Evolutionary conservation across 805 yeast genomes (phyloP).

Genomic region (Zygoascus ofunaensis): DNA sequence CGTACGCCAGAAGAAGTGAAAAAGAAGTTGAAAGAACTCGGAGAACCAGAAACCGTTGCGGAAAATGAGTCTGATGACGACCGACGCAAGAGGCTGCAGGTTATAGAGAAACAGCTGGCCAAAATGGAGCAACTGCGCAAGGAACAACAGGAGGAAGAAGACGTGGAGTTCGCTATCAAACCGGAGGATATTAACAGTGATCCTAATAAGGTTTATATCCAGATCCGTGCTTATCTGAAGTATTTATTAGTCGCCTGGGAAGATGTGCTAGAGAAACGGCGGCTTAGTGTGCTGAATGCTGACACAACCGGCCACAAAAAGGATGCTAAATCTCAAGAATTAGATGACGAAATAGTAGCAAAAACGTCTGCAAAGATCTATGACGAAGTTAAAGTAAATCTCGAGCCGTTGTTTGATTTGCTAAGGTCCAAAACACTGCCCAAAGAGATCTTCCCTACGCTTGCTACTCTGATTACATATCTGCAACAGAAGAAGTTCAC

Average conservation of each 20-base stretch:
- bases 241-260: conserved; percentile 34
- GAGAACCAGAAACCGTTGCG: conserved; percentile 19
- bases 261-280: conserved; percentile 28
- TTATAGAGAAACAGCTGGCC: conserved; percentile 11
- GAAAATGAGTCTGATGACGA: conserved; percentile 20
- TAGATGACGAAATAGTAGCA: conserved; percentile 6
- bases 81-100: conserved; percentile 16
- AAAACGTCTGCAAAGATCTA: conserved; percentile 26
- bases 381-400: conserved; percentile 39
- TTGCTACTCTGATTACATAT: conserved; percentile 51
- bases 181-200: conserved; percentile 18
- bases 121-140: conserved; percentile 16
- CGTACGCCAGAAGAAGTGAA: conserved; percentile 20
- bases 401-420: conserved; percentile 45
- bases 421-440: conserved; percentile 39
- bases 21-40: conserved; percentile 19
- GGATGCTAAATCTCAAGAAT: neutral
- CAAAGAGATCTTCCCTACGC: conserved; percentile 38
- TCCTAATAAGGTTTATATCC: conserved; percentile 28
- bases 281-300: too few relatives aligned
- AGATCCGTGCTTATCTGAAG: conserved; percentile 42
- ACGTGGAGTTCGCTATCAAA: conserved; percentile 19
- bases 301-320: too few relatives aligned
- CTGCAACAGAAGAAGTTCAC: conserved; percentile 45
- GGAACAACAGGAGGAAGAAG: conserved; percentile 22